Evolutionary conservation across 2,329 filamentous ascomycete genomes (phyloP).

Genomic region (Trichoderma polysporum): DNA sequence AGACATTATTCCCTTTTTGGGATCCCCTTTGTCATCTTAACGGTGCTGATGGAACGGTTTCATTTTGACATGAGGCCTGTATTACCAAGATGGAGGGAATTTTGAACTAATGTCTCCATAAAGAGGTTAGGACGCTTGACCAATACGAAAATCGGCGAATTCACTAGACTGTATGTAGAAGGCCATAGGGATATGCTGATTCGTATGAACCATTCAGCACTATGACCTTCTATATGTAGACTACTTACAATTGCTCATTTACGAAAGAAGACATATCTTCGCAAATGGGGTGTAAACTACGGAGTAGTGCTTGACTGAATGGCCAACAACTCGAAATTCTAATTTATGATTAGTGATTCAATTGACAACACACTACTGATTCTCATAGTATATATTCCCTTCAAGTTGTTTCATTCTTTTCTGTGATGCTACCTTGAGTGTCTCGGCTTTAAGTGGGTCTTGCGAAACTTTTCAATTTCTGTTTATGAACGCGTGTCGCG

Average conservation of each 20-base stretch:
- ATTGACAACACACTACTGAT: neutral
- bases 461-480: neutral
- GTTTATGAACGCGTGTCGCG: neutral
- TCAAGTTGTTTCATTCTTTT: neutral
- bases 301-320: no score
- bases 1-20: neutral
- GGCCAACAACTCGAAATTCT: neutral
- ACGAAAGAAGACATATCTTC: neutral
- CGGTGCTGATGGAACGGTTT: neutral
- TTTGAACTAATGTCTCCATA: neutral
- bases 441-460: neutral
- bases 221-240: neutral
- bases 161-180: neutral
- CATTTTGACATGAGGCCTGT: neutral
- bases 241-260: neutral
- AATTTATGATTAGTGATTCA: neutral
- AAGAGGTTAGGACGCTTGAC: neutral
- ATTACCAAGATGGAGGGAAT: neutral
- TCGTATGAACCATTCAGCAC: neutral
- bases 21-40: neutral
- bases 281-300: no score
- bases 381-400: neutral
- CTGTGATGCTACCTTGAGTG: neutral
- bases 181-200: neutral
- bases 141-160: neutral